Percentiles rank a stretch among this genome's conserved stretches.
Evolutionary conservation across 2,329 filamentous ascomycete species (phyloP).

Genomic region (Zalaria obscura): DNA sequence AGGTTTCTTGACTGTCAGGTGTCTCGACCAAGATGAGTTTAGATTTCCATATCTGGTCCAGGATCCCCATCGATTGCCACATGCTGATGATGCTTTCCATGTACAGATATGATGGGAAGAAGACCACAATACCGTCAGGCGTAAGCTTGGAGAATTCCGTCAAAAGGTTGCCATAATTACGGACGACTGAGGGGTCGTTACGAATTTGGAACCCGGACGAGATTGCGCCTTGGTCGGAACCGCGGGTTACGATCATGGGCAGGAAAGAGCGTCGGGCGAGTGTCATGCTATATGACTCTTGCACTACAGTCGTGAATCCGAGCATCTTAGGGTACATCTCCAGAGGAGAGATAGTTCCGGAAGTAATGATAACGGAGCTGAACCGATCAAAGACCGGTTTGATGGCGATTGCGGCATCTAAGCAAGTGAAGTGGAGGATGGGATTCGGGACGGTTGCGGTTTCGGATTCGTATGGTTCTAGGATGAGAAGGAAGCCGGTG

Average conservation of each 20-base stretch:
- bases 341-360: slow-evolving; percentile 86
- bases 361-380: slow-evolving; percentile 95
- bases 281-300: slow-evolving; percentile 97
- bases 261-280: slow-evolving; percentile 87
- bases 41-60: slow-evolving; percentile 98
- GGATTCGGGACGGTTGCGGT: slow-evolving; percentile 92
- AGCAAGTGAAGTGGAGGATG: slow-evolving; percentile 89
- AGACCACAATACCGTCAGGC: slow-evolving; percentile 95
- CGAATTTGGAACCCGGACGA: slow-evolving; percentile 91
- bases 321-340: slow-evolving; percentile 99
- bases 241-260: slow-evolving; percentile 92
- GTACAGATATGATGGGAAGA: slow-evolving; percentile 96
- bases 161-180: slow-evolving; percentile 86
- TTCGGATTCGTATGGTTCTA: slow-evolving; percentile 95
- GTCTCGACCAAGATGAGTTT: slow-evolving; percentile 97
- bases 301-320: slow-evolving; percentile 78
- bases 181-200: slow-evolving; percentile 90
- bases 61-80: slow-evolving; percentile 97
- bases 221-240: slow-evolving; percentile 84
- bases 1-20: slow-evolving; percentile 92
- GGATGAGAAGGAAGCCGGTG: slow-evolving; percentile 84
- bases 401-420: slow-evolving; percentile 95
- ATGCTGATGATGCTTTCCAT: slow-evolving; percentile 99
- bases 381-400: slow-evolving; percentile 96
- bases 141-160: slow-evolving; percentile 95